A percentile compares a stretch with the other conserved stretches of the same genome.
Conservation (phyloP, 805 yeast species). For the Wickerhamomyces tratensis region DNA sequence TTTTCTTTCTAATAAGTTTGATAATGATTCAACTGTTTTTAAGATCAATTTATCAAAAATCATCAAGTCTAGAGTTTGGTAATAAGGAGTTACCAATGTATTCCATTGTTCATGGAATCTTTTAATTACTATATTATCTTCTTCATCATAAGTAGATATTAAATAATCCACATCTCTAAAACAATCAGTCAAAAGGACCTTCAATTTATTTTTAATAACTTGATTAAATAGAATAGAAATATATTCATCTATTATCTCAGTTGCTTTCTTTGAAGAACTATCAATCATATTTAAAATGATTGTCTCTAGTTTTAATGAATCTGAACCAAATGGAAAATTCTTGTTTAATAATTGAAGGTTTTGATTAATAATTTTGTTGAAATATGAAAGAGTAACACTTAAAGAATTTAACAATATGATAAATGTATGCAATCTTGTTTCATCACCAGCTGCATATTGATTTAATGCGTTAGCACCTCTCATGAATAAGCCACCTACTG, state of each 20-base stretch:
- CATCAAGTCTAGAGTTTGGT: slow-evolving; percentile 41
- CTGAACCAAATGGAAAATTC: slow-evolving; percentile 29
- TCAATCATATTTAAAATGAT: slow-evolving; percentile 17
- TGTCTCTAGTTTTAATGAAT: slow-evolving; percentile 17
- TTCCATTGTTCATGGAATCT: slow-evolving; percentile 61
- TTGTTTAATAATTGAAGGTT: slow-evolving; percentile 20
- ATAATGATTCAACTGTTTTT: slow-evolving; percentile 42
- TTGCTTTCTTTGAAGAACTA: slow-evolving; percentile 16
- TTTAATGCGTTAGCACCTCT: slow-evolving; percentile 35
- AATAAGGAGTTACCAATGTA: slow-evolving; percentile 53
- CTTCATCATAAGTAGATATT: slow-evolving; percentile 21
- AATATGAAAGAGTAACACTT: slow-evolving; percentile 49
- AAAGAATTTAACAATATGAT: slow-evolving; percentile 67
- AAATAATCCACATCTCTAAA: slow-evolving; percentile 19
- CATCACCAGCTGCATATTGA: slow-evolving; percentile 29
- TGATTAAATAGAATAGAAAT: slow-evolving; percentile 37
- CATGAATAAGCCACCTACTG: slow-evolving; percentile 25
- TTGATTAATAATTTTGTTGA: slow-evolving; percentile 28
- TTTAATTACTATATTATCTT: slow-evolving; percentile 25
- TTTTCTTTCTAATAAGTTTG: slow-evolving; percentile 52
- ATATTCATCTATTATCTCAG: slow-evolving; percentile 26
- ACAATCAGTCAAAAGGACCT: slow-evolving; percentile 34
- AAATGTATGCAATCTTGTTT: slow-evolving; percentile 45
- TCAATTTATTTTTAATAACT: slow-evolving; percentile 32
- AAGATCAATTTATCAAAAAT: slow-evolving; percentile 41